Conservation (phyloP, 1,284 basidiomycete species). For the Sporisorium iseilematis-ciliati region DNA sequence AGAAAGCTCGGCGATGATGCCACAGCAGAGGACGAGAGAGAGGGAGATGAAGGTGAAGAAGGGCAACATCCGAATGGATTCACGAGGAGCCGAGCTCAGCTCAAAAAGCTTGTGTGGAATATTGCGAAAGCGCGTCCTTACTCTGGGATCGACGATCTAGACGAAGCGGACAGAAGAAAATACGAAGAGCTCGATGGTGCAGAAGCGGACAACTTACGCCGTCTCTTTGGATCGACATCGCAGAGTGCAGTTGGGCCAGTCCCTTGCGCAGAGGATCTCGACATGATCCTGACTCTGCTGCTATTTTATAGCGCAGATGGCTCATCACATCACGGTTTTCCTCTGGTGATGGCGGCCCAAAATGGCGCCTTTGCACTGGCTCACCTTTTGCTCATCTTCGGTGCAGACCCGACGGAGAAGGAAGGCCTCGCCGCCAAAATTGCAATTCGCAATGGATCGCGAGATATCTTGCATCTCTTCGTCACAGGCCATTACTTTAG, state of each 20-base stretch:
- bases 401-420: slow-evolving; percentile 33
- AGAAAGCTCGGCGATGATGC: slow-evolving; percentile 8
- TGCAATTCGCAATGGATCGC: slow-evolving; percentile 35
- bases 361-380: slow-evolving; percentile 25
- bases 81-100: background rate
- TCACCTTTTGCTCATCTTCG: slow-evolving; percentile 27
- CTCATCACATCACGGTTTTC: slow-evolving; percentile 37
- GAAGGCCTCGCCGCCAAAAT: slow-evolving; percentile 38
- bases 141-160: background rate
- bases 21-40: background rate
- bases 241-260: slow-evolving; percentile 12
- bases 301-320: slow-evolving; percentile 19
- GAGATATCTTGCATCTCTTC: slow-evolving; percentile 21
- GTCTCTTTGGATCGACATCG: background rate
- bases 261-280: slow-evolving; percentile 14
- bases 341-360: slow-evolving; percentile 47
- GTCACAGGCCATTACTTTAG: slow-evolving; percentile 5
- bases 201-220: background rate
- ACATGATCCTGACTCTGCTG: slow-evolving; percentile 29
- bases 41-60: background rate
- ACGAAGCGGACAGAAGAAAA: background rate
- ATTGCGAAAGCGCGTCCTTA: background rate
- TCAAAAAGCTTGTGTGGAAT: slow-evolving; percentile 1
- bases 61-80: background rate
- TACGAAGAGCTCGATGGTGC: background rate